Evolutionary conservation across 371 early-diverging fungal genomes (phyloP), one percentile per base, ranked within the genome.

Genomic region (Syncephalastrum sp.): DNA sequence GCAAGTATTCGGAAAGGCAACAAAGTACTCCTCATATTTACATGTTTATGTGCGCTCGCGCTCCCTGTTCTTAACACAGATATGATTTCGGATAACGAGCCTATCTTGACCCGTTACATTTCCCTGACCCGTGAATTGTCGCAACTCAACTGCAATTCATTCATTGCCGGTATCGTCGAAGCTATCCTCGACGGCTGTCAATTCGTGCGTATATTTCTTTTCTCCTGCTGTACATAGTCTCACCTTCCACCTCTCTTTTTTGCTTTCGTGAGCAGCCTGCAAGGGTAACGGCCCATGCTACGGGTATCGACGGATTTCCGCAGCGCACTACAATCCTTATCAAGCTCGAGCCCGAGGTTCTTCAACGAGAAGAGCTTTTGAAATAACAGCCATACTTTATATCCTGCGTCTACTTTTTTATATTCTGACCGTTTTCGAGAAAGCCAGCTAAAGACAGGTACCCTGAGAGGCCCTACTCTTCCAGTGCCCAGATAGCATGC

Each of bases 81-180:
- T 64, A 98, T 98, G 98, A 93, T 98, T 41, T 91, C 91, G 16
- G 98, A 98, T 69, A 96, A 96, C 61, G 96, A 98, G 50, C 96
- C 96, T 2, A 56, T 88, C 7, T 76, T 95, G 42, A 86, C 85
- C 43, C 88, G 86, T 67, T 97, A 87, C 74, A 92, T 98, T 48
- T 93, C 96, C 4, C 87, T 95, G 5, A 97, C 98, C 1, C 91
- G 88, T 63, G 98, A 98, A 60, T 78, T 95, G 59, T 82, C 93
- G 23, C 87, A 89, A 46, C 84, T 98, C 16, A 95, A 92, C 69
- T 91, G 93, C 19, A 91, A 94, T 44, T 96, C 97, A 4, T 96
- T 96, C 69, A 78, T 95, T 49, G 96, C 96, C 47, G 98, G 98
- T 5, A 87, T 98, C 53, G 91, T 98, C 0, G 98, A 97, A 72